Base-by-base conservation (phyloP, 2,329 filamentous ascomycete species). In the Aspergillus udagawae region DNA sequence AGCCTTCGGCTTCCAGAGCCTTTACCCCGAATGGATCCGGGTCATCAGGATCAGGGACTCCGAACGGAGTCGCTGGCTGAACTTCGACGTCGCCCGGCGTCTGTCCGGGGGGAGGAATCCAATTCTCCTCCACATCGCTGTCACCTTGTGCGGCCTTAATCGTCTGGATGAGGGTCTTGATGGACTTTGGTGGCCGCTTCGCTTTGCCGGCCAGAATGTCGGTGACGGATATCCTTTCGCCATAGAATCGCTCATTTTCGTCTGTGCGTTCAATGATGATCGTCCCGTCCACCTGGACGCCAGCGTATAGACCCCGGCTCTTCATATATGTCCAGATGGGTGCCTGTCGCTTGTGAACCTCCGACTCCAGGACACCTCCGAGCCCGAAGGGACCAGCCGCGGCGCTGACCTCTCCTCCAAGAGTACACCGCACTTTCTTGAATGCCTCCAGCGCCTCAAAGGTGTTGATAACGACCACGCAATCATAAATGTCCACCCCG, bases 401-500 rank as follows among this genome's bases (percentile, higher is more conserved):
- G 27, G 91, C 85, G 60, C 85, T 87, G 53, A 96, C 83, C 70
- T 96, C 91, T 49, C 89, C 87, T 5, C 92, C 92, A 2, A 97
- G 78, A 0, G 90, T 94, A 55, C 91, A 86, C 53, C 88, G 84
- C 3, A 93, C 79, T 57, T 86, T 87, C 38, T 90, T 91, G 70
- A 97, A 95, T 0, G 89, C 86, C 63, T 96, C 89, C 49, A 97
- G 79, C 6, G 92, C 91, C 56, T 90, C 83, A 49, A 90, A 85
- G 48, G 89, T 92, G 77, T 96, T 97, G 70, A 97, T 92, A 38
- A 97, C 89, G 8, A 97, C 83, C 14, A 97, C 89, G 69, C 92
- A 96, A 73, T 97, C 93, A 79, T 97, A 97, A 32, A 97, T 92
- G 70, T 97, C 93, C 44, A 96, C 89, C 2, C 92, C 93, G 5